Percentiles rank a stretch among this genome's conserved stretches.
These are phyloP conservation scores for Fusarium sp. DNA, from an alignment of 2,329 filamentous ascomycete species.

Conservation along the genomic window DNA sequence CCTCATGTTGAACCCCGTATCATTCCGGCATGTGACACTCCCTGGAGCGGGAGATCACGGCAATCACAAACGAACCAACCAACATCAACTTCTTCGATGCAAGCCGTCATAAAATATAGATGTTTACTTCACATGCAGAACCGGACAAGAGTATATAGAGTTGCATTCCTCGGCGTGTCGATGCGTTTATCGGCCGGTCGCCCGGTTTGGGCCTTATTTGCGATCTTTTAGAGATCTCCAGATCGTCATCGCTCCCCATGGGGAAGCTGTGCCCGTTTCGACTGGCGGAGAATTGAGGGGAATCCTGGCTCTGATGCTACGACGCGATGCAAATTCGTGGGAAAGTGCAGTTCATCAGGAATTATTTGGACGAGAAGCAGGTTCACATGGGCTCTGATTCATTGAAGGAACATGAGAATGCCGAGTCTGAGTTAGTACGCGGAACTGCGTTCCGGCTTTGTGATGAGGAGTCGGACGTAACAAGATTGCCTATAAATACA, in stretches of 20 bases:
- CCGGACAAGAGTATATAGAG: background rate
- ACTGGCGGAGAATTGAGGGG: constrained; percentile 1
- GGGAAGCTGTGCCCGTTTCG: constrained; percentile 16
- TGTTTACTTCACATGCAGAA: constrained; percentile 24
- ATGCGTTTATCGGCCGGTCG: constrained; percentile 7
- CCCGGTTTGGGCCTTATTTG: constrained; percentile 8
- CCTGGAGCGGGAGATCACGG: background rate
- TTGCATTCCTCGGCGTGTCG: constrained; percentile 27
- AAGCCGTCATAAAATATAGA: background rate
- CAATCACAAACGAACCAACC: background rate
- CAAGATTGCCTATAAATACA: background rate
- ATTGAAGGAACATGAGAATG: background rate
- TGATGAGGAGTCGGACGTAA: background rate
- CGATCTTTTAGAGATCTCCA: constrained; percentile 18
- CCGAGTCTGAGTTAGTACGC: background rate
- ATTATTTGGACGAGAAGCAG: background rate
- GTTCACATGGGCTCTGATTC: background rate
- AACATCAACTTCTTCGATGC: too few relatives aligned
- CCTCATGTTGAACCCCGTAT: background rate
- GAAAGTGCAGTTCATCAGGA: background rate
- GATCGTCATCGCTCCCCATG: constrained; percentile 5
- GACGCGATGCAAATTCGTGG: background rate
- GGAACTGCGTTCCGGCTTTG: background rate
- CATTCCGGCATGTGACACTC: background rate
- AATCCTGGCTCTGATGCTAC: background rate